Evolutionary conservation across 331 rosid genomes (phyloP).

Genomic region (Malus hybrid): DNA sequence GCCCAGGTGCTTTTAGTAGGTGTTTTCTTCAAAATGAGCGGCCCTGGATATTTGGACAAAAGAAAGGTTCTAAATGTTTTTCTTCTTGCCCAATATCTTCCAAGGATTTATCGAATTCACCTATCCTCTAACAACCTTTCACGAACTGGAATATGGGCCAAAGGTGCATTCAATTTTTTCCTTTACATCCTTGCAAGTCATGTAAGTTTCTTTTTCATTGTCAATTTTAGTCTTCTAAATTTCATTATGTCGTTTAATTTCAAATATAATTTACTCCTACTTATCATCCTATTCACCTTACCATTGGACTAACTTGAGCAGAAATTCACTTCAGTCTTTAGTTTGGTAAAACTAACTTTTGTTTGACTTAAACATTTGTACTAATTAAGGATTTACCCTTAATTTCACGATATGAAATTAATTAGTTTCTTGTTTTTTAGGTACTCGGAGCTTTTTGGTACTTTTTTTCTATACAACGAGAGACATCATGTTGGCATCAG

Average conservation of each 20-base stretch:
- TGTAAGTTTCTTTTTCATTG: neutral
- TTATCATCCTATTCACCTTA: rapidly evolving
- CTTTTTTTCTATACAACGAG: neutral
- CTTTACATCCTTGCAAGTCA: slow-evolving; percentile 16
- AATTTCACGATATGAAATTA: too few relatives aligned
- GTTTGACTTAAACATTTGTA: too few relatives aligned
- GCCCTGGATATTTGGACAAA: neutral
- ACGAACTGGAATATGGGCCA: neutral
- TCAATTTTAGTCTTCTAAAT: too few relatives aligned
- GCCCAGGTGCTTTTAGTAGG: neutral
- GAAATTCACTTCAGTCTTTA: too few relatives aligned
- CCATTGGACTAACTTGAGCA: too few relatives aligned
- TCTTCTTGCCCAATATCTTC: neutral
- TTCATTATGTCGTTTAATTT: too few relatives aligned
- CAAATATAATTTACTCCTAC: too few relatives aligned
- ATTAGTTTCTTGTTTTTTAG: neutral
- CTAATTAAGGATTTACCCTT: too few relatives aligned
- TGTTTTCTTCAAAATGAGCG: neutral
- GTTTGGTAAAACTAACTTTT: too few relatives aligned
- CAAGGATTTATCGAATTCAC: slow-evolving; percentile 6
- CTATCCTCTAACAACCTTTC: neutral
- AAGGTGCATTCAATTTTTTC: slow-evolving; percentile 8
- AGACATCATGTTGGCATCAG: neutral
- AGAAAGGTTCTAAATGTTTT: neutral
- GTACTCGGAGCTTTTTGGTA: slow-evolving; percentile 1